Evolutionary conservation across 495 filamentous ascomycete species (phyloP), one percentile per base, ranked within the genome.

Genomic region (Aspergillus affinis): DNA sequence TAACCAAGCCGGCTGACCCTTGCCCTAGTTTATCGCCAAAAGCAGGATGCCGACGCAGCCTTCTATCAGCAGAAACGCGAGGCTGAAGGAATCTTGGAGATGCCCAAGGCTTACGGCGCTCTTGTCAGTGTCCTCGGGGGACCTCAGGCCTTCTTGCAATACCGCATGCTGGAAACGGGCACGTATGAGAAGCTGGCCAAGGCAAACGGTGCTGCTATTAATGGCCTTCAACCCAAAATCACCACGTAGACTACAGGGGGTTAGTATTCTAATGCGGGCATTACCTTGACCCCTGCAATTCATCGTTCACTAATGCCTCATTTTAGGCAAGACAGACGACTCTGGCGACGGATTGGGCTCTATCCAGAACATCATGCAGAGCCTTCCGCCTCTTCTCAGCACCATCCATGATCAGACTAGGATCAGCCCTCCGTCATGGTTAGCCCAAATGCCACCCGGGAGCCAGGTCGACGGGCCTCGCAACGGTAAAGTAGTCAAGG

Each of bases 391-490:
- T 13, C 76, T 94, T 8, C 83, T 94, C 72, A 83, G 77, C 2
- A 93, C 90, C 0, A 92, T 94, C 65, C 85, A 92, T 63, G 90
- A 94, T 15, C 90, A 94, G 74, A 92, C 90, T 0, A 90, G 90
- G 0, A 90, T 92, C 50, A 75, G 76, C 10, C 84, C 91, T 12
- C 90, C 90, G 12, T 77, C 84, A 45, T 93, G 90, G 90, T 57
- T 85, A 55, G 81, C 77, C 62, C 70, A 78, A 67, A 78, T 83
- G 73, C 77, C 79, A 4, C 41, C 26, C 6, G 23, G 23, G 18
- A n/a, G 45, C 27, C 19, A 30, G 20, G 44, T 26, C 46, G 13
- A 44, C n/a, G 23, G 48, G 48, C 7, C 48, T 49, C 48, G 7
- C 19, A 49, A 21, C n/a, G 46, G 3, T 10, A 48, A 32, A 32